A percentile compares a stretch with the other conserved stretches of the same genome.
These are phyloP conservation scores for Blumeriella jaapii DNA, from an alignment of 2,329 filamentous ascomycete genomes.

Conservation along the genomic window DNA sequence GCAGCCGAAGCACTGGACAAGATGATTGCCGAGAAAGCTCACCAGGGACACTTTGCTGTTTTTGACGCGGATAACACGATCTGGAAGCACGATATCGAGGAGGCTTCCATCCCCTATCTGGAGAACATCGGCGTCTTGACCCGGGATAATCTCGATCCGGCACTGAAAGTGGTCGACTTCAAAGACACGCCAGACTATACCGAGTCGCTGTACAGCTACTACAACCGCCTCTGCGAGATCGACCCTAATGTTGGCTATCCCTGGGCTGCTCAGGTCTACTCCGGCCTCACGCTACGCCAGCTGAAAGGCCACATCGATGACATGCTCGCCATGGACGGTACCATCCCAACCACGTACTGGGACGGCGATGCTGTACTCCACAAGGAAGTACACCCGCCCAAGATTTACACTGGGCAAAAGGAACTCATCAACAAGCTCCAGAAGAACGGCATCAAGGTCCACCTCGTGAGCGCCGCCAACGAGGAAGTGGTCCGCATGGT, in stretches of 20 bases:
- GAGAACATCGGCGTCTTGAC: constrained; percentile 6
- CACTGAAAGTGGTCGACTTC: constrained; percentile 6
- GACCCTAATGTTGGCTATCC: constrained; percentile 5
- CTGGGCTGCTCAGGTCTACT: constrained; percentile 7
- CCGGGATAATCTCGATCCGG: constrained; percentile 4
- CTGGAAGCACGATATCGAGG: constrained; percentile 6
- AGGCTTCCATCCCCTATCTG: constrained; percentile 5
- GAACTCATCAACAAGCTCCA: constrained; percentile 4
- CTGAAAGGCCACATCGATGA: constrained; percentile 6
- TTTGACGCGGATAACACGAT: constrained; percentile 7
- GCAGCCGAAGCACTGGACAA: constrained; percentile 1
- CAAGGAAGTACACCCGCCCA: constrained; percentile 4
- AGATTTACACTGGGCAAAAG: constrained; percentile 1
- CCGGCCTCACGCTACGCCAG: constrained; percentile 3
- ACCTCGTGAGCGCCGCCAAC: constrained; percentile 6
- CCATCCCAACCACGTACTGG: constrained; percentile 6
- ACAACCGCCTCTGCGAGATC: constrained; percentile 7
- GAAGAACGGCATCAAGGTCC: constrained; percentile 1
- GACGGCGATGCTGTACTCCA: constrained; percentile 4
- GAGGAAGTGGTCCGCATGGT: constrained; percentile 8
- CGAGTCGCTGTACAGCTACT: constrained; percentile 6
- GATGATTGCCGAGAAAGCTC: constrained; percentile 4
- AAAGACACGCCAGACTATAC: constrained; percentile 7
- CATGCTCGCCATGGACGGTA: constrained; percentile 1
- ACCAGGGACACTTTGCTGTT: constrained; percentile 3